A percentile compares a stretch with the other conserved stretches of the same genome.
These are phyloP conservation scores for Podospora appendiculata DNA, from an alignment of 495 filamentous ascomycete genomes.

Conservation along the genomic window DNA sequence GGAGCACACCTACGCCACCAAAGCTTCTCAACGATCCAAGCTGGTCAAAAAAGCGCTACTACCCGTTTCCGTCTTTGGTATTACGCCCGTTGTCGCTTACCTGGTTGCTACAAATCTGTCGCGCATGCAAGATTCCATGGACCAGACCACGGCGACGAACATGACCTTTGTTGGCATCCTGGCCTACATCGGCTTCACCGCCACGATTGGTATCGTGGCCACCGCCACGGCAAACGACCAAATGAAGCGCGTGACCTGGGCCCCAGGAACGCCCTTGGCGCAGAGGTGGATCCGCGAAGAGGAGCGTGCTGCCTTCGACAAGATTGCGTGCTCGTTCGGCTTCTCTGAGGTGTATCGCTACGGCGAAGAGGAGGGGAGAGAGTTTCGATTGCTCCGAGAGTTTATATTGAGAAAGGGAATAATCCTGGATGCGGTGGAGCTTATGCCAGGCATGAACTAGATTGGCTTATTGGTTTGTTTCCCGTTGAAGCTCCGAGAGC, in stretches of 20 bases:
- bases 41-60: slow-evolving; percentile 38
- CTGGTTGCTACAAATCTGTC: slow-evolving; percentile 54
- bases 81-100: slow-evolving; percentile 64
- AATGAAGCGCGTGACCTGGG: slow-evolving; percentile 88
- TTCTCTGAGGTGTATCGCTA: slow-evolving; percentile 71
- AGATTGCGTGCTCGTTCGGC: slow-evolving; percentile 79
- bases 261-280: slow-evolving; percentile 65
- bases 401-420: slow-evolving; percentile 75
- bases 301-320: slow-evolving; percentile 83
- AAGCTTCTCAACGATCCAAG: slow-evolving; percentile 65
- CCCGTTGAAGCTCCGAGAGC: neutral
- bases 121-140: slow-evolving; percentile 59
- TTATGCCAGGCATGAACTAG: slow-evolving; percentile 86
- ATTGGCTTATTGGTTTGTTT: neutral
- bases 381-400: slow-evolving; percentile 78
- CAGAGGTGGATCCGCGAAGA: slow-evolving; percentile 90
- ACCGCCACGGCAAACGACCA: slow-evolving; percentile 84
- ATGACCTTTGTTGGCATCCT: slow-evolving; percentile 73
- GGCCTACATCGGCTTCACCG: slow-evolving; percentile 72
- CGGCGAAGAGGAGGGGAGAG: slow-evolving; percentile 84
- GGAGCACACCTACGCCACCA: slow-evolving; percentile 64
- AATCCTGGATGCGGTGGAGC: slow-evolving; percentile 75
- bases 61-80: slow-evolving; percentile 31
- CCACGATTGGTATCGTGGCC: slow-evolving; percentile 73
- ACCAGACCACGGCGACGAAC: slow-evolving; percentile 59